These are phyloP conservation scores for Jackrogersella multiformis DNA, from an alignment of 495 filamentous ascomycete species.

Conservation along the genomic window DNA sequence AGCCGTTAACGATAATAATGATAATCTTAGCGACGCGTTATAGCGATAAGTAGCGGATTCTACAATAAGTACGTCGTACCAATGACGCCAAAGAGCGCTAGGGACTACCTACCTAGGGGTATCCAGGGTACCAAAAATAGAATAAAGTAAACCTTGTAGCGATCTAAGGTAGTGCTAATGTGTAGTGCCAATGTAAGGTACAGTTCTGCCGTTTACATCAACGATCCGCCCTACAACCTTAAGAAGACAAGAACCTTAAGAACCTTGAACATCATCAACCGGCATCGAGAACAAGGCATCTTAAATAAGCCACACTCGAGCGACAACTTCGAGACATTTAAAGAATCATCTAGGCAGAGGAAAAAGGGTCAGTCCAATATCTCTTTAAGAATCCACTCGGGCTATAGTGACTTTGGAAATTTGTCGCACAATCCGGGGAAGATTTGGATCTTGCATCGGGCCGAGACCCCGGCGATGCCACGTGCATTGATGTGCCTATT, in stretches of 20 bases:
- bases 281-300: background rate
- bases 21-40: conserved; percentile 14
- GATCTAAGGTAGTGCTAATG: conserved; percentile 19
- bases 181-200: conserved; percentile 26
- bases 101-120: no score
- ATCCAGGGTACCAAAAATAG: conserved; percentile 12
- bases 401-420: background rate
- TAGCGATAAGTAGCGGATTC: background rate
- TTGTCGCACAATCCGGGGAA: conserved; percentile 6
- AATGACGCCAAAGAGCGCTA: conserved; percentile 1
- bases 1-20: conserved; percentile 3
- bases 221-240: no score
- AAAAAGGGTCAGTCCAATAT: conserved; percentile 9
- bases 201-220: background rate
- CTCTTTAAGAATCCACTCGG: background rate
- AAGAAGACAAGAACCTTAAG: no score
- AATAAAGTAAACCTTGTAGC: background rate
- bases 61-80: background rate
- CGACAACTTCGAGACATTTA: conserved; percentile 1
- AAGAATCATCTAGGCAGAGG: background rate
- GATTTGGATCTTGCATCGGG: background rate
- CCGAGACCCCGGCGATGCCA: conserved; percentile 5
- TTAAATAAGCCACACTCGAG: background rate
- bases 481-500: conserved; percentile 9
- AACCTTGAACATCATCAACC: background rate